phyloP scores from a whole-genome alignment of 2,329 filamentous ascomycete species.

The Scedosporium dehoogii region DNA sequence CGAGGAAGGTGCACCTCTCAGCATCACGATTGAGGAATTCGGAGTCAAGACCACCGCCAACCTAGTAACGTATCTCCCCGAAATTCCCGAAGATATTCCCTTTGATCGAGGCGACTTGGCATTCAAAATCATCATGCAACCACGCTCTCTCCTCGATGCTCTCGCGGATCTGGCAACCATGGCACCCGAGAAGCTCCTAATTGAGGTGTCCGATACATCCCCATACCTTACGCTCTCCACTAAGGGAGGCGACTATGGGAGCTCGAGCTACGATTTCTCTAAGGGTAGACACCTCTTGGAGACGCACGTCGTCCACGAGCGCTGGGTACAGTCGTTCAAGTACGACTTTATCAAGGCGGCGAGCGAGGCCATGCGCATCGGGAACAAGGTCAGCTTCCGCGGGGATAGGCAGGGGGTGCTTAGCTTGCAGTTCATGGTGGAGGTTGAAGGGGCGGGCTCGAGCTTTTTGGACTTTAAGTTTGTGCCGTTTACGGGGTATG shows the following conservation, averaged over 20 bases:
- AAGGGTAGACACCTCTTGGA: conserved; percentile 60
- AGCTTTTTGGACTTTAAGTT: conserved; percentile 79
- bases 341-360: conserved; percentile 81
- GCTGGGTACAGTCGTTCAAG: conserved; percentile 66
- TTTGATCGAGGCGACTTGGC: conserved; percentile 70
- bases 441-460: conserved; percentile 59
- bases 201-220: conserved; percentile 52
- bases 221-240: conserved; percentile 69
- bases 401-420: conserved; percentile 84
- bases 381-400: conserved; percentile 84
- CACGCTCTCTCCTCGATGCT: conserved; percentile 61
- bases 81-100: conserved; percentile 70
- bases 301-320: conserved; percentile 55
- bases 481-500: conserved; percentile 59
- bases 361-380: conserved; percentile 82
- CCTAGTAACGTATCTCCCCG: conserved; percentile 76
- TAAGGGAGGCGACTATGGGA: conserved; percentile 43
- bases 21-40: conserved; percentile 76
- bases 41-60: conserved; percentile 85
- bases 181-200: conserved; percentile 60
- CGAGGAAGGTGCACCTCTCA: conserved; percentile 65
- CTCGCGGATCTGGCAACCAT: conserved; percentile 61
- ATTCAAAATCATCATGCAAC: conserved; percentile 93
- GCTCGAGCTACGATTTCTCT: conserved; percentile 57
- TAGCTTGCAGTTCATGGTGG: conserved; percentile 93